Evolutionary conservation across 2,329 filamentous ascomycete species (phyloP).

Genomic region (Cladosporium sp.): DNA sequence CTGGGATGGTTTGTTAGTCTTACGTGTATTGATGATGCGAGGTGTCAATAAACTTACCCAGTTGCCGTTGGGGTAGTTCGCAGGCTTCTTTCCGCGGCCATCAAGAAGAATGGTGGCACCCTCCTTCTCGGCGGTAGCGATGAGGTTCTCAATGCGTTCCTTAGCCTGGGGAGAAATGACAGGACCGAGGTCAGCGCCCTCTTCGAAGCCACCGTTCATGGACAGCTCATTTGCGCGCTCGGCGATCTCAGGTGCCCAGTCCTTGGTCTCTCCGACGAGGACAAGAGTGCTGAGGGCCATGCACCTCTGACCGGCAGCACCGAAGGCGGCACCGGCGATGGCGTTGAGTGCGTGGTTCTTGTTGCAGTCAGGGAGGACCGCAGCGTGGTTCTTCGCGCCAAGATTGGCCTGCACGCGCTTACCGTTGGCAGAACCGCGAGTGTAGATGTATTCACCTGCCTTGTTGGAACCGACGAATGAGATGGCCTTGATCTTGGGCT

Average conservation of each 20-base stretch:
- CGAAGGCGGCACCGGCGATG: constrained; percentile 78
- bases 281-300: constrained; percentile 83
- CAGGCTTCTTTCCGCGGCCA: constrained; percentile 68
- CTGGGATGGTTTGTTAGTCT: no score
- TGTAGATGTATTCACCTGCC: constrained; percentile 83
- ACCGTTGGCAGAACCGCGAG: constrained; percentile 73
- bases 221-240: constrained; percentile 68
- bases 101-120: constrained; percentile 78
- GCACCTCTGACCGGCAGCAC: constrained; percentile 78
- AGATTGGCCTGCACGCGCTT: constrained; percentile 87
- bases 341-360: constrained; percentile 87
- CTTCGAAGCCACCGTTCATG: constrained; percentile 77
- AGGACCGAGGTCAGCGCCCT: constrained; percentile 73
- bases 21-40: no score
- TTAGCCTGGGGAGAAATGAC: constrained; percentile 78
- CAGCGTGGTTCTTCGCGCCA: constrained; percentile 84
- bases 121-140: constrained; percentile 72
- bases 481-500: constrained; percentile 79
- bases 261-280: constrained; percentile 78
- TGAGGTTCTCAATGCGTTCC: constrained; percentile 71
- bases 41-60: constrained; percentile 38
- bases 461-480: constrained; percentile 86
- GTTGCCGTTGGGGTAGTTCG: constrained; percentile 81
- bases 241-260: constrained; percentile 75
- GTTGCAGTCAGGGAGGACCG: constrained; percentile 80